Evolutionary conservation across 805 yeast genomes (phyloP).

Genomic region (Zygosaccharomyces bailii): DNA sequence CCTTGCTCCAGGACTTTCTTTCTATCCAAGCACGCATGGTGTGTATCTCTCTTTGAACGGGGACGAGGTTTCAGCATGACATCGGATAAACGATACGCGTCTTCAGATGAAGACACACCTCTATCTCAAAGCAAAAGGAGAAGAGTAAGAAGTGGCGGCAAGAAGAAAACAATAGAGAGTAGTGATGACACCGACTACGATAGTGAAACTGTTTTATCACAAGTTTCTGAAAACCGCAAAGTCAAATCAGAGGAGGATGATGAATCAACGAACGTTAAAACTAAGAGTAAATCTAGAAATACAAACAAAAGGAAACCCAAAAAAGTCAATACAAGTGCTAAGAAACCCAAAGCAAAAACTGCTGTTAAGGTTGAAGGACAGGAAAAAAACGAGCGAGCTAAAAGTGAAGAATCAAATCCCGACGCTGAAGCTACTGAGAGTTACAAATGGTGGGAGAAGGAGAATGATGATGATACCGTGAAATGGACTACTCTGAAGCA

Average conservation of each 20-base stretch:
- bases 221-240: conserved; percentile 16
- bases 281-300: conserved; percentile 6
- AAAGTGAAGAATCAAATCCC: conserved; percentile 43
- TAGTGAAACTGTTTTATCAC: conserved; percentile 27
- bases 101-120: conserved; percentile 22
- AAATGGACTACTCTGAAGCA: conserved; percentile 89
- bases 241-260: conserved; percentile 8
- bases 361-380: conserved; percentile 11
- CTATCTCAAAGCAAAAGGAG: conserved; percentile 16
- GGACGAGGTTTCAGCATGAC: conserved; percentile 7
- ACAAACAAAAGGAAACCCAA: conserved; percentile 5
- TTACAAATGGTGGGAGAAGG: conserved; percentile 75
- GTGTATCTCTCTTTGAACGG: not conserved
- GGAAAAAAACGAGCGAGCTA: conserved; percentile 39
- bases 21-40: not conserved
- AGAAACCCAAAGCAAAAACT: conserved; percentile 12
- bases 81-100: conserved; percentile 10
- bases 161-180: not conserved
- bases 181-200: conserved; percentile 14
- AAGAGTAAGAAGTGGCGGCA: conserved; percentile 7
- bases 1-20: not conserved
- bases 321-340: conserved; percentile 5
- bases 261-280: conserved; percentile 7
- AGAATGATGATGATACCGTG: conserved; percentile 63
- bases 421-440: conserved; percentile 41